phyloP scores from a whole-genome alignment of 148 eudicot genomes.

The Vaccinium vitisidaea region DNA sequence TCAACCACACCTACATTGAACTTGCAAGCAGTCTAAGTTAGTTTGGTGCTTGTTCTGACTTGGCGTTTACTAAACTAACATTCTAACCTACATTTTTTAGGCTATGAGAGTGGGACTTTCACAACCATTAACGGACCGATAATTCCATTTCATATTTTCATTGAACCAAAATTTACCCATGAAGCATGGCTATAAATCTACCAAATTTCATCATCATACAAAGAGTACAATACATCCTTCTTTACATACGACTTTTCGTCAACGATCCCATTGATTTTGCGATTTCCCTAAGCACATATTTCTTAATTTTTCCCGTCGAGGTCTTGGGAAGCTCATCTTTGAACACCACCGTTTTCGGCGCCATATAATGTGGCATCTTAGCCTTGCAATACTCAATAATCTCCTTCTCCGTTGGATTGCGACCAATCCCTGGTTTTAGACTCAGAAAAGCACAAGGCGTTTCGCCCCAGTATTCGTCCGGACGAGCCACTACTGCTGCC shows the following conservation, averaged over 20 bases:
- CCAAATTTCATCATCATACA: neutral
- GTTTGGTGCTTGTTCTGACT: too few species aligned
- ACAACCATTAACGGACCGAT: too few species aligned
- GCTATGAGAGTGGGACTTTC: too few species aligned
- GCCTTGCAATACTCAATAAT: constrained; percentile 24
- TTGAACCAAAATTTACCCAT: neutral
- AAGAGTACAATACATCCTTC: neutral
- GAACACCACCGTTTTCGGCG: constrained; percentile 33
- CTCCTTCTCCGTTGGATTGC: constrained; percentile 20
- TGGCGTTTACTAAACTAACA: too few species aligned
- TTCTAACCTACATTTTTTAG: too few species aligned
- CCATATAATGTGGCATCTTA: constrained; percentile 30
- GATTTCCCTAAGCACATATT: constrained; percentile 20
- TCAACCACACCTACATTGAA: too few species aligned
- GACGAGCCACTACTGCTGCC: constrained; percentile 53
- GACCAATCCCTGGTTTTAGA: neutral
- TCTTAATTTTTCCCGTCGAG: constrained; percentile 29
- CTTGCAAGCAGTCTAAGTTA: too few species aligned
- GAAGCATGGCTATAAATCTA: neutral
- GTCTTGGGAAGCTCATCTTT: constrained; percentile 33
- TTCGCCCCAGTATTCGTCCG: constrained; percentile 54
- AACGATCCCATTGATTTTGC: constrained; percentile 23
- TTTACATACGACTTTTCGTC: neutral
- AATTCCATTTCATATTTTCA: neutral
- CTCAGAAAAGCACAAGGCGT: constrained; percentile 52